Percentiles rank a stretch among this genome's conserved stretches.
Evolutionary conservation across 208 protist species (phyloP).

Genomic region (Vickermania spadyakhi): DNA sequence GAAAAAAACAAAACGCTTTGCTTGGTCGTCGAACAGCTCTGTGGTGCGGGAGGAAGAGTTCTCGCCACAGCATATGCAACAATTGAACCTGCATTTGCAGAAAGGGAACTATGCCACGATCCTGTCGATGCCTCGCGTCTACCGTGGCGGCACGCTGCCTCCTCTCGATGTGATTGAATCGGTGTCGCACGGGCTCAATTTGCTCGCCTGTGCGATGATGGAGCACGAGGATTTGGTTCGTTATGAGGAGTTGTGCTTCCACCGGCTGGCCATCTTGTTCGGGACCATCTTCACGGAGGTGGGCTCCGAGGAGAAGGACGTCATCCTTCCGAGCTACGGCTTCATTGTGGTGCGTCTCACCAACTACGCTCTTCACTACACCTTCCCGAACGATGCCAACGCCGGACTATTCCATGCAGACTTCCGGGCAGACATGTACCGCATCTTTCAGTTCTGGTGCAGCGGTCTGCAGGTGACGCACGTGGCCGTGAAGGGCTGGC

Average conservation of each 20-base stretch:
- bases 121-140: slow-evolving; percentile 12
- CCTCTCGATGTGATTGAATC: slow-evolving; percentile 8
- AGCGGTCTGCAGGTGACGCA: slow-evolving; percentile 57
- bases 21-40: background rate
- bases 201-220: slow-evolving; percentile 16
- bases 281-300: slow-evolving; percentile 22
- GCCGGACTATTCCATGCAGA: slow-evolving; percentile 48
- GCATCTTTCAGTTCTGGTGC: slow-evolving; percentile 69
- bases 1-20: background rate
- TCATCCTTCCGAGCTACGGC: slow-evolving; percentile 39
- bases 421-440: slow-evolving; percentile 61
- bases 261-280: slow-evolving; percentile 24
- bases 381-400: slow-evolving; percentile 77
- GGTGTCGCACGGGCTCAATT: slow-evolving; percentile 24
- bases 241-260: slow-evolving; percentile 23
- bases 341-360: slow-evolving; percentile 36
- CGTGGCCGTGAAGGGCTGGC: slow-evolving; percentile 53
- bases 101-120: slow-evolving; percentile 12
- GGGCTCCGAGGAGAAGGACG: slow-evolving; percentile 30
- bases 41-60: background rate
- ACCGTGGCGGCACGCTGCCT: slow-evolving; percentile 6
- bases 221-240: slow-evolving; percentile 27
- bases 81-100: slow-evolving; percentile 16
- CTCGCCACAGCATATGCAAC: background rate
- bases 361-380: slow-evolving; percentile 51